phyloP scores from a whole-genome alignment of 208 protist species.

The Trypanosoma scelopori region DNA sequence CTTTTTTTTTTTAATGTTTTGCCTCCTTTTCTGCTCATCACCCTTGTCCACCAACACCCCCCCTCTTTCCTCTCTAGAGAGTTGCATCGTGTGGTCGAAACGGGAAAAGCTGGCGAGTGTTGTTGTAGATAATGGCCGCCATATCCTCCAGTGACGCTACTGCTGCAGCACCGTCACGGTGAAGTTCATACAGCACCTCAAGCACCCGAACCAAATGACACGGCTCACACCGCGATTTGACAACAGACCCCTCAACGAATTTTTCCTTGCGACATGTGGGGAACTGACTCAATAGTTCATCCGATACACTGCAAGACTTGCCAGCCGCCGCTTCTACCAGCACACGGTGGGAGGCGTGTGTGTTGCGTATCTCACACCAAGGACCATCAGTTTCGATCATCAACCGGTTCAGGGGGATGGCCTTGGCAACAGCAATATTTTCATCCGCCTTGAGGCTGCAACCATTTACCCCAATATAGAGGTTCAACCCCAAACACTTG shows the following conservation, averaged over 20 bases:
- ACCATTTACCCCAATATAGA: slow-evolving; percentile 95
- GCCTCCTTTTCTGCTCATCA: neutral
- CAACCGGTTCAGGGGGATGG: slow-evolving; percentile 84
- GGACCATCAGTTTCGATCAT: slow-evolving; percentile 96
- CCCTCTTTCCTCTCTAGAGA: neutral
- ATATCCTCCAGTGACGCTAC: slow-evolving; percentile 48
- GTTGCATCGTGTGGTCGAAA: slow-evolving; percentile 25
- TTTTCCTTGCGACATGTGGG: slow-evolving; percentile 69
- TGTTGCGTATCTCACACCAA: slow-evolving; percentile 93
- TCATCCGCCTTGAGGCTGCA: slow-evolving; percentile 94
- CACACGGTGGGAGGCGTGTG: slow-evolving; percentile 76
- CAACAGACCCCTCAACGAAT: slow-evolving; percentile 51
- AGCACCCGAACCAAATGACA: slow-evolving; percentile 63
- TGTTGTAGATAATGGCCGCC: slow-evolving; percentile 42
- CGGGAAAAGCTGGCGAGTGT: slow-evolving; percentile 62
- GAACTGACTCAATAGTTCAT: slow-evolving; percentile 38
- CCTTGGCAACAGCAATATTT: slow-evolving; percentile 76
- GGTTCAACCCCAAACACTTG: slow-evolving; percentile 64
- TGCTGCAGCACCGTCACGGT: slow-evolving; percentile 19
- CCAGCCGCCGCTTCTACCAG: slow-evolving; percentile 25
- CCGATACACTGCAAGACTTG: slow-evolving; percentile 33
- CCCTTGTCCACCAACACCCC: neutral
- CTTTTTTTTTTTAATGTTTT: neutral
- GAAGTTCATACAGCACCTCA: slow-evolving; percentile 70
- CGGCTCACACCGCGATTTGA: slow-evolving; percentile 75